Conservation (phyloP, 1,139 yeast genomes). For the Pichia sorboxylosa region DNA sequence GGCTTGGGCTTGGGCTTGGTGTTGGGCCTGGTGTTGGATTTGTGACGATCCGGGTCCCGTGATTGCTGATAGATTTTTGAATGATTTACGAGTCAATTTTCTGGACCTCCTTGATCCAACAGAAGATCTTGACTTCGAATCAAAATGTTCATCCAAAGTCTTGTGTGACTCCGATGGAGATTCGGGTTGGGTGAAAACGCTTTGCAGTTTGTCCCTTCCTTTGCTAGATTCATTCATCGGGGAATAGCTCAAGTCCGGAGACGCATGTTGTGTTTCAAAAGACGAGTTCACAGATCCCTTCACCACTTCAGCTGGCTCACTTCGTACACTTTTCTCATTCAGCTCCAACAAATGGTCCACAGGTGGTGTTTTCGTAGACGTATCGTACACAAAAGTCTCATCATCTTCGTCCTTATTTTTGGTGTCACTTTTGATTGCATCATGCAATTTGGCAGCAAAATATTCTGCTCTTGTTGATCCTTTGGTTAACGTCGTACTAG, state of each 20-base stretch:
- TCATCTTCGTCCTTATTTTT: constrained; percentile 71
- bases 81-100: constrained; percentile 3
- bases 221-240: no score
- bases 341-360: constrained; percentile 1
- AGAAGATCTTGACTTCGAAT: constrained; percentile 10
- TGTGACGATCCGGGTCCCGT: no score
- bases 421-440: constrained; percentile 77
- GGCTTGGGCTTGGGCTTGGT: no score
- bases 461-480: constrained; percentile 65
- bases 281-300: no score
- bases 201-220: constrained; percentile 7
- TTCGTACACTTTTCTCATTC: no score
- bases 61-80: no score
- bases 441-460: constrained; percentile 87
- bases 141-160: constrained; percentile 11
- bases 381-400: constrained; percentile 88
- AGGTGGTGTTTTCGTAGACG: constrained; percentile 25
- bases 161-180: constrained; percentile 7
- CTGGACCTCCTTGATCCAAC: constrained; percentile 7
- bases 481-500: constrained; percentile 19
- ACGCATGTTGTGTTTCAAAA: no score
- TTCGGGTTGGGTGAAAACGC: constrained; percentile 1
- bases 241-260: no score
- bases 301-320: no score
- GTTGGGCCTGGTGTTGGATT: no score